A percentile compares a stretch with the other conserved stretches of the same genome.
Conservation (phyloP, 2,329 filamentous ascomycete species). For the Cladosporium sp. region DNA sequence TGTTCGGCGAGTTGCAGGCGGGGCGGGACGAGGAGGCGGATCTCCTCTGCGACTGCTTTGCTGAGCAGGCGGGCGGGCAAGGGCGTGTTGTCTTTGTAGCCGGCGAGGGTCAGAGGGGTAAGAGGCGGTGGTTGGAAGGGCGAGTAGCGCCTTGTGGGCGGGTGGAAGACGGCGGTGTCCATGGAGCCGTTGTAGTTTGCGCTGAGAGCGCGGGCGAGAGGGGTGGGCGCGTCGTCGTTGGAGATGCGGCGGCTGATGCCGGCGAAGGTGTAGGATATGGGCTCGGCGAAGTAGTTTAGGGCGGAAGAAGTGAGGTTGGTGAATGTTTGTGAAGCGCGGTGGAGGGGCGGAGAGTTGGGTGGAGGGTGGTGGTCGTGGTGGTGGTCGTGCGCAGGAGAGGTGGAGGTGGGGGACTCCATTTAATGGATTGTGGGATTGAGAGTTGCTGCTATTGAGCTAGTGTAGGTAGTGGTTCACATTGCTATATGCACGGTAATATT, state of each 20-base stretch:
- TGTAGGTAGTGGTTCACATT: background rate
- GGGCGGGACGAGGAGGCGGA: conserved; percentile 80
- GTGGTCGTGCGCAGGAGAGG: background rate
- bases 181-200: conserved; percentile 38
- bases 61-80: conserved; percentile 63
- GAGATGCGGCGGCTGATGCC: conserved; percentile 46
- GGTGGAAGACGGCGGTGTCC: conserved; percentile 54
- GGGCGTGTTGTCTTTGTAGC: conserved; percentile 60
- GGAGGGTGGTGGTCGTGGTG: background rate
- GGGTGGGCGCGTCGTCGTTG: conserved; percentile 38
- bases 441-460: background rate
- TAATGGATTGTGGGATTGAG: background rate
- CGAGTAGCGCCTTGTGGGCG: conserved; percentile 59
- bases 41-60: conserved; percentile 79
- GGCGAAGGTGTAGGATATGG: conserved; percentile 45
- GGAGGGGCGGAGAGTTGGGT: conserved; percentile 5
- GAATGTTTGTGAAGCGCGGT: conserved; percentile 14
- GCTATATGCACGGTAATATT: background rate
- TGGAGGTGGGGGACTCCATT: conserved; percentile 7
- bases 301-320: conserved; percentile 20
- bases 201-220: conserved; percentile 32
- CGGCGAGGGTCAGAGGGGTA: conserved; percentile 69
- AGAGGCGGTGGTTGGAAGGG: conserved; percentile 82
- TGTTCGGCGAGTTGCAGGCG: conserved; percentile 80
- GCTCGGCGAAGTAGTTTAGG: conserved; percentile 46